Conservation (phyloP, 2,329 filamentous ascomycete genomes). For the Neonectria magnoliae region DNA sequence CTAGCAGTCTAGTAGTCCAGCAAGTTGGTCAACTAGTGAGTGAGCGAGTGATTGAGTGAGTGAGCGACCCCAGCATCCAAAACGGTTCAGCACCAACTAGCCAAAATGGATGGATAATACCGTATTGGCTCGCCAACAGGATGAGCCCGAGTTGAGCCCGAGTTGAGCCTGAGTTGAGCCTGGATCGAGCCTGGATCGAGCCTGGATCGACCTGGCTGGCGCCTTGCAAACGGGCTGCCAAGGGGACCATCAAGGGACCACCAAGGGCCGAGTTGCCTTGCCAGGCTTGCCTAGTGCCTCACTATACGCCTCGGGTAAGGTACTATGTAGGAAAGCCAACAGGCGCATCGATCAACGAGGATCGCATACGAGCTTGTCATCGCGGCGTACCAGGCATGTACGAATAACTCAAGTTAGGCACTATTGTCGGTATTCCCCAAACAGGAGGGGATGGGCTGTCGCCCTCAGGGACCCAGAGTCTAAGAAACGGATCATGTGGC, state of each 20-base stretch:
- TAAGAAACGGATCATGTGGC: constrained; percentile 26
- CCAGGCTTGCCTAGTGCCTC: neutral
- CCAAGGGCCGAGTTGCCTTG: neutral
- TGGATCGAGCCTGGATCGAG: neutral
- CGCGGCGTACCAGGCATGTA: constrained; percentile 5
- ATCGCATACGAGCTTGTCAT: constrained; percentile 24
- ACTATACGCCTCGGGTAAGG: neutral
- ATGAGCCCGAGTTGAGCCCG: constrained; percentile 5
- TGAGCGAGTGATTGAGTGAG: too few relatives aligned
- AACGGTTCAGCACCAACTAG: neutral
- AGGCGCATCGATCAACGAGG: constrained; percentile 21
- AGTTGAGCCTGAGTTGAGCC: neutral
- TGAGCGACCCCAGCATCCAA: neutral
- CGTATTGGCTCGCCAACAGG: constrained; percentile 12
- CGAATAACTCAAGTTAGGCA: too few relatives aligned
- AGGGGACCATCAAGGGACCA: neutral
- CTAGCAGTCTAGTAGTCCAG: too few relatives aligned
- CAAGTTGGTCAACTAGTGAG: too few relatives aligned
- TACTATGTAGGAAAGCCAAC: constrained; percentile 9
- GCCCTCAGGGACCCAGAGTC: neutral
- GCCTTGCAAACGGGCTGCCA: constrained; percentile 9
- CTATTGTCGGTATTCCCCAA: neutral
- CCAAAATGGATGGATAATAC: constrained; percentile 11
- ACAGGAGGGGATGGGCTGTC: neutral
- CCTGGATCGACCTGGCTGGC: neutral